A percentile compares a stretch with the other conserved stretches of the same genome.
phyloP scores from a whole-genome alignment of 306 rosid species.

The Vigna unguiculata region DNA sequence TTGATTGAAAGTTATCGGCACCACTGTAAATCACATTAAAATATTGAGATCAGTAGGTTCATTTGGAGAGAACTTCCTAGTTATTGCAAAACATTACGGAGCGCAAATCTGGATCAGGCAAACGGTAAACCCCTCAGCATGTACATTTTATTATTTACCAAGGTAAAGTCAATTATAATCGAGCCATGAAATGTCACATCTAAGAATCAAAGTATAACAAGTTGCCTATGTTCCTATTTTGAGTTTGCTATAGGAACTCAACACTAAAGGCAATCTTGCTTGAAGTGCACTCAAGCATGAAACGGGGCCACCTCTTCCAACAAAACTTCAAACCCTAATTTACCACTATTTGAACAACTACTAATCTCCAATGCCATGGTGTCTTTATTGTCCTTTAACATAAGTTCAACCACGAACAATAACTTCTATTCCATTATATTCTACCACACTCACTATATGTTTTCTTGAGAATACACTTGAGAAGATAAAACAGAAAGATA shows the following conservation, averaged over 20 bases:
- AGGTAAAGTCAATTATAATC: slow-evolving; percentile 9
- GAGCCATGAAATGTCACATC: slow-evolving; percentile 5
- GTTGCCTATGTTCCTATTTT: slow-evolving; percentile 2
- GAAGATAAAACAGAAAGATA: too few species aligned
- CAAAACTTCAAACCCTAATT: not conserved
- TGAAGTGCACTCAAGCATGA: not conserved
- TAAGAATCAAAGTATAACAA: not conserved
- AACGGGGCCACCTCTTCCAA: not conserved
- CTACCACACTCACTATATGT: slow-evolving; percentile 1
- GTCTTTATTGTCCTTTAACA: too few species aligned
- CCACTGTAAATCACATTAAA: slow-evolving; percentile 59
- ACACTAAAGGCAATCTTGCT: not conserved
- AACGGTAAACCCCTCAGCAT: not conserved
- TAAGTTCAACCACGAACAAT: not conserved
- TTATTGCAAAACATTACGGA: not conserved
- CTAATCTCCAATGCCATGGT: not conserved
- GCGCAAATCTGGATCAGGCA: slow-evolving; percentile 19
- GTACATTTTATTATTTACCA: not conserved
- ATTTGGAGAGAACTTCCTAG: slow-evolving; percentile 16
- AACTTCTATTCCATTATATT: not conserved
- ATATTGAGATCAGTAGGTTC: slow-evolving; percentile 33
- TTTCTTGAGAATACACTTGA: not conserved
- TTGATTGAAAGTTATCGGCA: slow-evolving; percentile 80
- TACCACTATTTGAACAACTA: not conserved
- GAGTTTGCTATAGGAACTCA: not conserved